Evolutionary conservation across 441 rosid species (phyloP).

Genomic region (Gossypium lobatum): DNA sequence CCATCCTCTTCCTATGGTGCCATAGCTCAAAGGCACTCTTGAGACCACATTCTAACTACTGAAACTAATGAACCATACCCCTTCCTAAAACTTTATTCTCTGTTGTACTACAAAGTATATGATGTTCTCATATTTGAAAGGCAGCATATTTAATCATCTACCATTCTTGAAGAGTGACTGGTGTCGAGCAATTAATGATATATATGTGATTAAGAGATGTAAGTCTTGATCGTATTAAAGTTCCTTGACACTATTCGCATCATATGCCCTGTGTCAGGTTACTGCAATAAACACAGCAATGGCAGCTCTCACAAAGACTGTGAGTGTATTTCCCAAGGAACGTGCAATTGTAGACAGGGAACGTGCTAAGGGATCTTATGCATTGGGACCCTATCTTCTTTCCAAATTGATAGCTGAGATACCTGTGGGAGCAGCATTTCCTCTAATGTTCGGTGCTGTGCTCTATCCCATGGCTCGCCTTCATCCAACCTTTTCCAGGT

Average conservation of each 20-base stretch:
- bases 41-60: neutral
- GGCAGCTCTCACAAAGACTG: slow-evolving; percentile 99
- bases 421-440: slow-evolving; percentile 94
- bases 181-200: neutral
- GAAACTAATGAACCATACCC: neutral
- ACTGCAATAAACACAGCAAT: slow-evolving; percentile 95
- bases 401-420: slow-evolving; percentile 88
- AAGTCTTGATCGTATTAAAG: neutral
- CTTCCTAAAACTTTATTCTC: neutral
- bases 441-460: slow-evolving; percentile 86
- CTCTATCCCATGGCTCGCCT: slow-evolving; percentile 93
- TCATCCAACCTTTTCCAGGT: slow-evolving; percentile 83
- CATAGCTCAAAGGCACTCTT: neutral
- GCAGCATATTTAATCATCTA: neutral
- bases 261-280: slow-evolving; percentile 40
- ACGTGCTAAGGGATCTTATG: slow-evolving; percentile 85
- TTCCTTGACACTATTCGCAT: neutral
- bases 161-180: neutral
- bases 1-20: neutral
- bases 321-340: slow-evolving; percentile 94
- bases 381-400: slow-evolving; percentile 83
- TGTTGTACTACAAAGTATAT: neutral
- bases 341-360: slow-evolving; percentile 93
- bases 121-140: neutral
- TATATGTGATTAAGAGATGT: neutral